Evolutionary conservation across 1,284 basidiomycete genomes (phyloP).

Genomic region (Rugosomyces carneus): DNA sequence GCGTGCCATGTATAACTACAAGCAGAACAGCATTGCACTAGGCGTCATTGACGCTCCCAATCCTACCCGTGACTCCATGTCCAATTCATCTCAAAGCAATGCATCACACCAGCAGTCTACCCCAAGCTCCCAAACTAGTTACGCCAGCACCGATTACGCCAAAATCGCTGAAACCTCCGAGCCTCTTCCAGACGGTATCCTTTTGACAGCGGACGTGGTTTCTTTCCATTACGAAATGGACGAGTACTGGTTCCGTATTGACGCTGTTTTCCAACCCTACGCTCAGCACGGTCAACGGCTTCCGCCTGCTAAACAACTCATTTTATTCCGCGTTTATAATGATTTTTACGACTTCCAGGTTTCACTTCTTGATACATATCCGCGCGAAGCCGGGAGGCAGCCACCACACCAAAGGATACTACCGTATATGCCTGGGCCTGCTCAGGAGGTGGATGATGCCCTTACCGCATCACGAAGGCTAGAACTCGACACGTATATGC

Average conservation of each 20-base stretch:
- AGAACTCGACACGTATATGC: conserved; percentile 88
- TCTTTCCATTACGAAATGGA: conserved; percentile 96
- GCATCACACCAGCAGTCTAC: conserved; percentile 23
- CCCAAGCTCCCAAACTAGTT: conserved; percentile 15
- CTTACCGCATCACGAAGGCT: conserved; percentile 77
- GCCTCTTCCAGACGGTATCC: conserved; percentile 71
- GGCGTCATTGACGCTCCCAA: conserved; percentile 76
- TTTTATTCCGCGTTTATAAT: conserved; percentile 93
- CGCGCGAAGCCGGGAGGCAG: conserved; percentile 81
- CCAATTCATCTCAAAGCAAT: conserved; percentile 27
- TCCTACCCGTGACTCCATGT: conserved; percentile 36
- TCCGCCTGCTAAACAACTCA: conserved; percentile 73
- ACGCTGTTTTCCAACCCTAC: conserved; percentile 84
- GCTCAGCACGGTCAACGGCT: conserved; percentile 48
- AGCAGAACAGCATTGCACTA: conserved; percentile 91
- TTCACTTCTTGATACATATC: conserved; percentile 79
- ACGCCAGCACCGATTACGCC: conserved; percentile 21
- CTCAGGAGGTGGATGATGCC: conserved; percentile 78
- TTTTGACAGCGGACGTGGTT: conserved; percentile 86
- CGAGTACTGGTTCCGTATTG: conserved; percentile 96
- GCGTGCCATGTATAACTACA: conserved; percentile 90
- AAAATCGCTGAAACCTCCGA: conserved; percentile 33
- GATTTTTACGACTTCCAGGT: conserved; percentile 99
- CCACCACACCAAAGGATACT: conserved; percentile 66
- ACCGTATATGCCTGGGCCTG: conserved; percentile 95